Evolutionary conservation across 768 basidiomycete genomes (phyloP).

Genomic region (Panaeolus papilionaceus): DNA sequence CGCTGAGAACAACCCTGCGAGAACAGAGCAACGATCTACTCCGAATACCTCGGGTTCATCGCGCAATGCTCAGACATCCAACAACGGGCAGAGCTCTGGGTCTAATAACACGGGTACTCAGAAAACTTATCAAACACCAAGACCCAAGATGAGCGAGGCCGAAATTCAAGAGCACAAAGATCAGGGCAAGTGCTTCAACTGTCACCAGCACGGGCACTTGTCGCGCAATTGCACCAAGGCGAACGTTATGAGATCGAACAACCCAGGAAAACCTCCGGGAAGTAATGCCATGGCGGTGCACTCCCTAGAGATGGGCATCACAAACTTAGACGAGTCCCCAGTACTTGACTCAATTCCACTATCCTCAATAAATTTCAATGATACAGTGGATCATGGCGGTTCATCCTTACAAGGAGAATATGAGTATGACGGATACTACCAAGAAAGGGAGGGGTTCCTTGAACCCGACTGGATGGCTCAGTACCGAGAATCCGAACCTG

Average conservation of each 20-base stretch:
- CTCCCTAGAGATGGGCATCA: background rate
- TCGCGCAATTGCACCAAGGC: slow-evolving; percentile 32
- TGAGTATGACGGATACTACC: background rate
- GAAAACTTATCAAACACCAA: no score
- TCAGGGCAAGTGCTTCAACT: slow-evolving; percentile 32
- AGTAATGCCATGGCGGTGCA: background rate
- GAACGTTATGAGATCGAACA: background rate
- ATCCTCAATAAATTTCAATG: no score
- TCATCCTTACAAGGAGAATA: background rate
- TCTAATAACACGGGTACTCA: no score
- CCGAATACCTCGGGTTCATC: no score
- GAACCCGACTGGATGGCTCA: background rate
- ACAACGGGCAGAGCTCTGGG: no score
- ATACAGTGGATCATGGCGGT: no score
- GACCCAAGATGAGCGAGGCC: no score
- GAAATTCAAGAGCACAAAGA: no score
- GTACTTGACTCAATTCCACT: background rate
- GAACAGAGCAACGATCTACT: no score
- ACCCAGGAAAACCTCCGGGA: background rate
- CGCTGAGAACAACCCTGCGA: no score
- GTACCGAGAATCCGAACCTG: background rate
- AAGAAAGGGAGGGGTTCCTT: background rate
- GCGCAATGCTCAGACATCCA: no score
- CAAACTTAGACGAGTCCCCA: background rate
- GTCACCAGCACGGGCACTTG: slow-evolving; percentile 32